Conservation (phyloP, 2,329 filamentous ascomycete genomes). For the Venturia oleaginea region DNA sequence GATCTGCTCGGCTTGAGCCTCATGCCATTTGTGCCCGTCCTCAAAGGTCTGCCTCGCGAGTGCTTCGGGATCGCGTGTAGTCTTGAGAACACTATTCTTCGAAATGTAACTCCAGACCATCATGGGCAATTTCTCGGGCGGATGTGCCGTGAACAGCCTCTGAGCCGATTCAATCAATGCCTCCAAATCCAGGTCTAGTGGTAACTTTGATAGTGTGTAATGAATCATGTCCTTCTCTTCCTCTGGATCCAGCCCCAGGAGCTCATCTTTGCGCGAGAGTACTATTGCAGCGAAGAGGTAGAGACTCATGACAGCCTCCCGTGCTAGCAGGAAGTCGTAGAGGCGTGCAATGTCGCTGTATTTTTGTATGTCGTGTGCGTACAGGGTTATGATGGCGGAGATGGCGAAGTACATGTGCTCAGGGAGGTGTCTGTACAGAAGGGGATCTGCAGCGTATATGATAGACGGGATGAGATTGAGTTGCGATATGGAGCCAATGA, state of each 20-base stretch:
- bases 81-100: constrained; percentile 72
- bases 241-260: constrained; percentile 73
- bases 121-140: constrained; percentile 59
- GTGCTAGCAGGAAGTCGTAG: constrained; percentile 84
- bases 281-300: constrained; percentile 88
- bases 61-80: constrained; percentile 43
- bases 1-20: constrained; percentile 64
- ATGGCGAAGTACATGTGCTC: constrained; percentile 81
- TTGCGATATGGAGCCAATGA: constrained; percentile 73
- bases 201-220: constrained; percentile 77
- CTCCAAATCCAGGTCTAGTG: constrained; percentile 72
- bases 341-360: constrained; percentile 82
- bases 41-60: constrained; percentile 41
- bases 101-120: constrained; percentile 66
- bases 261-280: constrained; percentile 66
- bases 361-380: constrained; percentile 88
- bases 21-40: constrained; percentile 40
- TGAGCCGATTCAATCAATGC: constrained; percentile 59
- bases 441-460: constrained; percentile 60
- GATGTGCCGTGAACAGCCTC: constrained; percentile 53
- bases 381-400: constrained; percentile 88
- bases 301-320: constrained; percentile 77
- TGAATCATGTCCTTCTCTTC: constrained; percentile 93
- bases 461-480: constrained; percentile 82
- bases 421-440: constrained; percentile 65